Evolutionary conservation across 2,329 filamentous ascomycete genomes (phyloP), one percentile per base, ranked within the genome.

Genomic region (Aspergillus quadrilineatus): DNA sequence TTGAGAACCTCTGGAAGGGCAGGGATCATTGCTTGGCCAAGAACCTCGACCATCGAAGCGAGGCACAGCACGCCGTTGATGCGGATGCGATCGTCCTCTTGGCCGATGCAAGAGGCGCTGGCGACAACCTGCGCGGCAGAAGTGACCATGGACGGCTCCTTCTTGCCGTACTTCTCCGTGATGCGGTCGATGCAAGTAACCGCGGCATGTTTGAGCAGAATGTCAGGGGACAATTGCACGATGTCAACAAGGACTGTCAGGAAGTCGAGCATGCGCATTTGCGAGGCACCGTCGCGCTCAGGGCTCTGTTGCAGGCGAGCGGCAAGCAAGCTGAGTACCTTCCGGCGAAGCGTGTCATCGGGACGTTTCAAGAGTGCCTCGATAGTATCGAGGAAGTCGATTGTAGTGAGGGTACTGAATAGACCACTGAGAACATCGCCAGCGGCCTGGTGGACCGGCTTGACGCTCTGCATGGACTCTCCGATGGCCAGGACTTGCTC

Each of bases 91-190:
- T 83, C 79, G 66, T 96, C 89, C 10, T 81, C 74, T 69, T 89
- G 87, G 37, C 89, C 89, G 48, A 97, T 82, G 61, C 90, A 93
- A 61, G 89, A 80, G 53, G 85, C 78, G 42, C 92, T 86, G 37
- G 89, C 86, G 65, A 99, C 88, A 1, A 88, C 88, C 57, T 86
- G 80, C 4, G 92, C 90, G 4, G 92, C 89, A 4, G 84, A 83
- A 28, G 89, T 81, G 44, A 96, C 89, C 44, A 86, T 87, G 63
- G 89, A 85, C 1, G 89, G 81, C 67, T 96, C 90, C 72, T 92
- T 95, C 79, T 94, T 95, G 63, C 94, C 95, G 71, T 96, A 97
- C 72, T 93, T 93, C 75, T 97, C 92, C 2, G 90, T 85, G 60
- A 99, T 95, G 73, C 90, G 90, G 75, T 97, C 92, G 44, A 97